phyloP scores from a whole-genome alignment of 352 stramenopile genomes.

The Pythium scleroteichum region DNA sequence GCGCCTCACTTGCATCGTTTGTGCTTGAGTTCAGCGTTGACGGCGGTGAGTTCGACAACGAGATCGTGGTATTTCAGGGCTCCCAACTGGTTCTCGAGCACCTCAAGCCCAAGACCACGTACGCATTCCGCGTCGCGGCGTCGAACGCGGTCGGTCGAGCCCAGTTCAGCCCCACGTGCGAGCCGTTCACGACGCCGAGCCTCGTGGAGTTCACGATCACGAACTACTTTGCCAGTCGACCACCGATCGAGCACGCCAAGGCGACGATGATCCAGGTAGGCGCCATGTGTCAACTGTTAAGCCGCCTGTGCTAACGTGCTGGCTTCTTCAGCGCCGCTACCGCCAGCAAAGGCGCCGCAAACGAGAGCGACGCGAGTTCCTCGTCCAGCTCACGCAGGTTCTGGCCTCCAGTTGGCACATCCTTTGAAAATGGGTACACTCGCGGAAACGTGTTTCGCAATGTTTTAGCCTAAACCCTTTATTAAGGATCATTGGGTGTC shows the following conservation, averaged over 20 bases:
- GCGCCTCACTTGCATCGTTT: slow-evolving; percentile 42
- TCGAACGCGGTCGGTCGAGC: slow-evolving; percentile 46
- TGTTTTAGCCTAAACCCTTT: slow-evolving; percentile 1
- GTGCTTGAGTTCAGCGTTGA: slow-evolving; percentile 55
- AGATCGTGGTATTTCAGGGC: slow-evolving; percentile 42
- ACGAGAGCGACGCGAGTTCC: slow-evolving; percentile 3
- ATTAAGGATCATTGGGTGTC: slow-evolving; percentile 7
- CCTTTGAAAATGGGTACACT: slow-evolving; percentile 18
- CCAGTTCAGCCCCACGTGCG: slow-evolving; percentile 40
- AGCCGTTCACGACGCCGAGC: slow-evolving; percentile 47
- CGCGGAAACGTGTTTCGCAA: background rate
- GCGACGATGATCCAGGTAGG: slow-evolving; percentile 46
- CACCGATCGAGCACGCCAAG: slow-evolving; percentile 51
- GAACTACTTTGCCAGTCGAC: slow-evolving; percentile 52
- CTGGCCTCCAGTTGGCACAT: slow-evolving; percentile 20
- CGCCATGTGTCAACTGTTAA: background rate
- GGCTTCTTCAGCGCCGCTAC: slow-evolving; percentile 19
- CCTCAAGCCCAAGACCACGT: slow-evolving; percentile 54
- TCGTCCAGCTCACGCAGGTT: slow-evolving; percentile 6
- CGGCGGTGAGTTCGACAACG: slow-evolving; percentile 36
- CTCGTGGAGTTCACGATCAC: slow-evolving; percentile 70
- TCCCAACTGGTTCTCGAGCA: slow-evolving; percentile 41
- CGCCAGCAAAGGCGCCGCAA: slow-evolving; percentile 12
- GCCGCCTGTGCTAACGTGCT: background rate
- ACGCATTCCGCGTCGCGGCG: slow-evolving; percentile 53